Percentiles rank a stretch among this genome's conserved stretches.
phyloP scores from a whole-genome alignment of 305 asterid species.

The Rubia peregrina region DNA sequence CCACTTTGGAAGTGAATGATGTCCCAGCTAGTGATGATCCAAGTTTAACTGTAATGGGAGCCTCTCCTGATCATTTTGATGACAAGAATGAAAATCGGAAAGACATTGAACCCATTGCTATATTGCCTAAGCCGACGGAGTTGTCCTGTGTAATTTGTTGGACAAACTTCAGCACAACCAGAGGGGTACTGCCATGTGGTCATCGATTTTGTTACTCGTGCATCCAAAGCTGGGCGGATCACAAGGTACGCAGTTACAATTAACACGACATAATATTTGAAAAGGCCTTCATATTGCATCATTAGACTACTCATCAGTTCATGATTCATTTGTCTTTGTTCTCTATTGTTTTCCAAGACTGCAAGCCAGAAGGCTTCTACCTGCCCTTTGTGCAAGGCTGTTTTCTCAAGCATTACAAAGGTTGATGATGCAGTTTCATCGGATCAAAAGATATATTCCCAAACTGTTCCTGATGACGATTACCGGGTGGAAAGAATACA shows the following conservation, averaged over 20 bases:
- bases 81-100: conserved; percentile 23
- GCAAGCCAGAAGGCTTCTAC: conserved; percentile 43
- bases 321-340: conserved; percentile 1
- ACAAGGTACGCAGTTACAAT: conserved; percentile 34
- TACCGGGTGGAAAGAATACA: conserved; percentile 35
- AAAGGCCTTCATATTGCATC: background rate
- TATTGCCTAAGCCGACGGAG: conserved; percentile 32
- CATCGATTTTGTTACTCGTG: conserved; percentile 93
- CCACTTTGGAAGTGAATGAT: conserved; percentile 25
- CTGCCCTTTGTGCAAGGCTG: conserved; percentile 77
- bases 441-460: conserved; percentile 92
- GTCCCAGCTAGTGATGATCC: conserved; percentile 20
- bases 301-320: background rate
- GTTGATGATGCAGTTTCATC: conserved; percentile 58
- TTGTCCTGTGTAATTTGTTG: conserved; percentile 88
- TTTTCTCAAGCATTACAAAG: conserved; percentile 60
- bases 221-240: conserved; percentile 76
- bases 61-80: conserved; percentile 19
- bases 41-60: conserved; percentile 17
- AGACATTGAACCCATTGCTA: conserved; percentile 20
- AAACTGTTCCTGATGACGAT: conserved; percentile 46
- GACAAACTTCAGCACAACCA: conserved; percentile 71
- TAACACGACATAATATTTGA: background rate
- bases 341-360: conserved; percentile 28
- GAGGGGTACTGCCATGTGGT: conserved; percentile 89